Conservation (phyloP, 805 yeast species). For the Metschnikowia hibisci region DNA sequence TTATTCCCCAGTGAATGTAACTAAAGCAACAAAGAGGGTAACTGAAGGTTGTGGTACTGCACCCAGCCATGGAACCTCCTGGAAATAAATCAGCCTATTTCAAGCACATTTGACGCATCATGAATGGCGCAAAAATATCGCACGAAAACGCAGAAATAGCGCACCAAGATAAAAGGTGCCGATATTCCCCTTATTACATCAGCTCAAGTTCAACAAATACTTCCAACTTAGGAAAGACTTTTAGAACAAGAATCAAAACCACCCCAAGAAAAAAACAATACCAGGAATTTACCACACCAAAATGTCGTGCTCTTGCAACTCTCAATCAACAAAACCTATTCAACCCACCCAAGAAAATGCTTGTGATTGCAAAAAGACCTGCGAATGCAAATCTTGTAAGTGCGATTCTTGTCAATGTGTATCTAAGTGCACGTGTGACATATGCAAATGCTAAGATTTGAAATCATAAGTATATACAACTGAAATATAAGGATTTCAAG, state of each 20-base stretch:
- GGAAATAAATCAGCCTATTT: not conserved
- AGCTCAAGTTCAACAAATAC: no score
- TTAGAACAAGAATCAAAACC: no score
- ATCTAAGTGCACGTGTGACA: conserved; percentile 5
- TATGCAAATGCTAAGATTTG: conserved; percentile 5
- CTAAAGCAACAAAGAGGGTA: no score
- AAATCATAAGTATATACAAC: not conserved
- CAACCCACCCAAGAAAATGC: not conserved
- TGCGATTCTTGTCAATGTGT: conserved; percentile 9
- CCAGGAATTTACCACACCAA: not conserved
- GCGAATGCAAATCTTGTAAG: conserved; percentile 9
- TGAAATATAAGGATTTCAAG: not conserved
- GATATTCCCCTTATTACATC: not conserved
- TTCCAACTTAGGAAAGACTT: no score
- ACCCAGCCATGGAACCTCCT: not conserved
- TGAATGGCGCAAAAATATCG: not conserved
- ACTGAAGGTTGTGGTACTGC: not conserved
- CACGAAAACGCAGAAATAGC: conserved; percentile 6
- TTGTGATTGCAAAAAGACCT: conserved; percentile 2
- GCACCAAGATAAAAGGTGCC: conserved; percentile 4
- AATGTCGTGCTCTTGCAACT: conserved; percentile 8
- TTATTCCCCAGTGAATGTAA: no score
- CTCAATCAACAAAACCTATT: not conserved
- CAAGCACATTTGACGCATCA: no score
- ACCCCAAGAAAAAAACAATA: no score